Evolutionary conservation across 805 yeast species (phyloP), one percentile per base, ranked within the genome.

Genomic region (Teunomyces gatunensis): DNA sequence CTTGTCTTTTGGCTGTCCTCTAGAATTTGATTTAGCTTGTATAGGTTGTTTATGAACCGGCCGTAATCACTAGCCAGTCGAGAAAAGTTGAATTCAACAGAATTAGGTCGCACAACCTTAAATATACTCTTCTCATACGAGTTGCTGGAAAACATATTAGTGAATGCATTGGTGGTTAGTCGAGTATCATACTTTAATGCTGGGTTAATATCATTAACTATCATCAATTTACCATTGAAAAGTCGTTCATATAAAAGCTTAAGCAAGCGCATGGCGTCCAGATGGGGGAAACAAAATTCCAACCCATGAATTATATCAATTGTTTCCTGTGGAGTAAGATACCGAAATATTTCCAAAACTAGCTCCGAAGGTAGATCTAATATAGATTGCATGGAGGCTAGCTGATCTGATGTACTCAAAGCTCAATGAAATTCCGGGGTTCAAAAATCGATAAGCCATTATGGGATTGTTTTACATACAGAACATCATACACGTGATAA

Each of bases 51-150:
- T 5, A 59, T 54, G 43, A 59, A 63, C 2, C 40, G 43, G n/a
- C 49, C 45, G 45, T 61, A 62, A 45, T 63, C 68, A 25, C 56
- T 58, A 12, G 56, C 53, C 25, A 47, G 50, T 23, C 66, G 44
- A 12, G 50, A 41, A 48, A 62, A 60, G n/a, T 53, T 45, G 40
- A 63, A 61, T 37, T 59, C 59, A 5, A 63, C 41, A 12, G 28
- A 41, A 34, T 56, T 51, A 9, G 67, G 66, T 20, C 65, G 42
- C 18, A 59, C 54, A 12, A 13, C 42, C 20, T 28, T 43, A 36
- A 61, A 59, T 4, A 49, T 30, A 10, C n/a, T 9, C 25, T 44
- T 42, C 20, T 47, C 50, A 18, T 37, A 28, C 32, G 21, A 34
- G 2, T 29, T 39, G 7, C 13, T 29, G 4, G 12, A n/a, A 27